Percentiles rank a stretch among this genome's conserved stretches.
These are phyloP conservation scores for Leccinum ochraceum DNA, from an alignment of 768 basidiomycete species.

Conservation along the genomic window DNA sequence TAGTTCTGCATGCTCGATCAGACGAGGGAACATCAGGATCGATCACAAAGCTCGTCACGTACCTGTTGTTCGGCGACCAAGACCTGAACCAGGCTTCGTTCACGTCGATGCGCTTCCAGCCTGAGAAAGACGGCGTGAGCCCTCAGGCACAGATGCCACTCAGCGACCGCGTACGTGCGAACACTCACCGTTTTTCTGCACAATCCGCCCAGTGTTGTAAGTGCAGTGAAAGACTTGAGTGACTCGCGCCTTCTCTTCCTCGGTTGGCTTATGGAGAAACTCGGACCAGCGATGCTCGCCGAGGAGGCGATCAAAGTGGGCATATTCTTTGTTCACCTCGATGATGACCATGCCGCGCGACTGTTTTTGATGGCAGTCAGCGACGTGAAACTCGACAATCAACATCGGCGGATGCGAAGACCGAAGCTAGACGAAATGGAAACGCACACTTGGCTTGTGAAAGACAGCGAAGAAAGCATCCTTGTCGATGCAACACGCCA, in stretches of 20 bases:
- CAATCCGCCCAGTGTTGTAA: constrained; percentile 38
- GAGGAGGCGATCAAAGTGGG: constrained; percentile 37
- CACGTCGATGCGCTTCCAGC: constrained; percentile 49
- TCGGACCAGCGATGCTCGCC: constrained; percentile 46
- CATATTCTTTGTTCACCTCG: constrained; percentile 38
- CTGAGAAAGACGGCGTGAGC: constrained; percentile 23
- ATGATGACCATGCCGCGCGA: constrained; percentile 48
- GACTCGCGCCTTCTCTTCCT: constrained; percentile 29
- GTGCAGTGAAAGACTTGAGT: constrained; percentile 44
- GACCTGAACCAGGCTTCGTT: constrained; percentile 44
- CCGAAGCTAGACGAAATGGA: not conserved
- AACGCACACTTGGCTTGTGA: constrained; percentile 46
- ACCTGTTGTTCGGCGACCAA: constrained; percentile 30
- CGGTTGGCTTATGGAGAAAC: constrained; percentile 35
- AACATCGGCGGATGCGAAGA: not conserved
- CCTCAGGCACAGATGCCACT: not conserved
- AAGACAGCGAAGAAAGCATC: constrained; percentile 40
- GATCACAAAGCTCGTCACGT: not conserved
- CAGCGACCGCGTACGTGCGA: not conserved
- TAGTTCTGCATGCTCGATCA: constrained; percentile 22
- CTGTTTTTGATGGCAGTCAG: constrained; percentile 22
- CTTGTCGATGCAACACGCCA: constrained; percentile 41
- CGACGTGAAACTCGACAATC: not conserved
- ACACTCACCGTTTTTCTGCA: constrained; percentile 47
- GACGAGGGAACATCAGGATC: not conserved